Evolutionary conservation across 768 basidiomycete genomes (phyloP).

Genomic region (Termitomyces sp.): DNA sequence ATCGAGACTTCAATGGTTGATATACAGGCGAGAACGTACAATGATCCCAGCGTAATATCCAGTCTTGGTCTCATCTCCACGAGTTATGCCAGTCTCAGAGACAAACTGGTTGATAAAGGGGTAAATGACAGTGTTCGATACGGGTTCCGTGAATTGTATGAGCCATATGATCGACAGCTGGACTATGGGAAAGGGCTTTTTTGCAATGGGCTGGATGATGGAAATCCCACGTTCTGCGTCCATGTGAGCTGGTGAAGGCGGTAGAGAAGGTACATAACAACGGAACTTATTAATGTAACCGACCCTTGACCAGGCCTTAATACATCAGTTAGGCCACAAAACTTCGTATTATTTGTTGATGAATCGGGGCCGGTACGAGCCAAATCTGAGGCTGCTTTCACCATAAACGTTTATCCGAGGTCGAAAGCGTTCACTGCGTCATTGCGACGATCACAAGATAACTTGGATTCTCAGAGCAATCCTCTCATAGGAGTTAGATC

Average conservation of each 20-base stretch:
- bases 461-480: not conserved
- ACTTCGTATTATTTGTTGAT: not conserved
- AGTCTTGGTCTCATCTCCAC: slow-evolving; percentile 40
- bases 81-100: slow-evolving; percentile 39
- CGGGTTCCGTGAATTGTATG: slow-evolving; percentile 31
- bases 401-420: not conserved
- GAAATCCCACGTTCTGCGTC: not conserved
- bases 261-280: not conserved
- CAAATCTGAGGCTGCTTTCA: not conserved
- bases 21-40: slow-evolving; percentile 23
- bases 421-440: not conserved
- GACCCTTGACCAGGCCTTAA: not conserved
- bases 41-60: slow-evolving; percentile 51
- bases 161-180: slow-evolving; percentile 33
- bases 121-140: slow-evolving; percentile 35
- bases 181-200: slow-evolving; percentile 31
- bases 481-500: not conserved
- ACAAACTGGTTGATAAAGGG: slow-evolving; percentile 46
- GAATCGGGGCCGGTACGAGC: not conserved
- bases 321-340: not conserved
- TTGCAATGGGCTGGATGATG: not conserved
- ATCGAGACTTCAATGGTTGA: not conserved
- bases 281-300: not conserved
- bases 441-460: not conserved
- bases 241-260: not conserved